Percentiles rank a stretch among this genome's conserved stretches.
These are phyloP conservation scores for Colletotrichum orchidophilum DNA, from an alignment of 2,329 filamentous ascomycete genomes.

Conservation along the genomic window DNA sequence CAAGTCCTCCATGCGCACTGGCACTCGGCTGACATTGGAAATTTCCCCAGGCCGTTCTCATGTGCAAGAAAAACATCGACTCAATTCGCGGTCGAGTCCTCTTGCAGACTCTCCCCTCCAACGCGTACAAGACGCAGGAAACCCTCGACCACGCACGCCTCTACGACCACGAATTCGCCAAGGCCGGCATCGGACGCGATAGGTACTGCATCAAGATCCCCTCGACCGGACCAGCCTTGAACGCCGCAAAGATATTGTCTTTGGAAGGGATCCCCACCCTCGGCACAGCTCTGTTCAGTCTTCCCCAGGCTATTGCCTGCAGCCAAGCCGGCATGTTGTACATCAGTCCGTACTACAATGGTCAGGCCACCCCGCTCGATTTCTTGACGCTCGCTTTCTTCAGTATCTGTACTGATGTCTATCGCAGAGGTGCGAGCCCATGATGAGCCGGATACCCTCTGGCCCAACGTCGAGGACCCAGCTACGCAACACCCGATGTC, in stretches of 20 bases:
- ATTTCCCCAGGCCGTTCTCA: constrained; percentile 50
- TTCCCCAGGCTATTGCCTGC: constrained; percentile 58
- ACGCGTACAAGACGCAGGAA: constrained; percentile 54
- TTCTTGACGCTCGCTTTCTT: neutral
- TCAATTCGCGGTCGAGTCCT: constrained; percentile 57
- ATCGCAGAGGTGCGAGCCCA: constrained; percentile 53
- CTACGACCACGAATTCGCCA: constrained; percentile 57
- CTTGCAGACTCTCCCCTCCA: constrained; percentile 56
- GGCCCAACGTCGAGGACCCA: constrained; percentile 57
- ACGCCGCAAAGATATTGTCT: constrained; percentile 52
- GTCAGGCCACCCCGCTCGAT: constrained; percentile 37
- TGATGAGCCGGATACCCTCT: constrained; percentile 49
- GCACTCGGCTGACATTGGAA: neutral
- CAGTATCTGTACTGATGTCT: constrained; percentile 14
- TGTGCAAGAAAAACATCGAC: constrained; percentile 57
- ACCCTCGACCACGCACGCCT: constrained; percentile 56
- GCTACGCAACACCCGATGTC: constrained; percentile 58
- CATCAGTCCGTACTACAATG: constrained; percentile 61
- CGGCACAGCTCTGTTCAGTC: constrained; percentile 56
- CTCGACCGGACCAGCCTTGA: constrained; percentile 56
- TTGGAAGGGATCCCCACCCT: constrained; percentile 57
- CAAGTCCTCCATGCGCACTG: neutral
- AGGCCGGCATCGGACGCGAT: constrained; percentile 53
- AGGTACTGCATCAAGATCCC: constrained; percentile 63
- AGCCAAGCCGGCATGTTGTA: constrained; percentile 58